Percentiles rank a stretch among this genome's conserved stretches.
phyloP scores from a whole-genome alignment of 2,329 filamentous ascomycete genomes.

The Paramyrothecium sp. region DNA sequence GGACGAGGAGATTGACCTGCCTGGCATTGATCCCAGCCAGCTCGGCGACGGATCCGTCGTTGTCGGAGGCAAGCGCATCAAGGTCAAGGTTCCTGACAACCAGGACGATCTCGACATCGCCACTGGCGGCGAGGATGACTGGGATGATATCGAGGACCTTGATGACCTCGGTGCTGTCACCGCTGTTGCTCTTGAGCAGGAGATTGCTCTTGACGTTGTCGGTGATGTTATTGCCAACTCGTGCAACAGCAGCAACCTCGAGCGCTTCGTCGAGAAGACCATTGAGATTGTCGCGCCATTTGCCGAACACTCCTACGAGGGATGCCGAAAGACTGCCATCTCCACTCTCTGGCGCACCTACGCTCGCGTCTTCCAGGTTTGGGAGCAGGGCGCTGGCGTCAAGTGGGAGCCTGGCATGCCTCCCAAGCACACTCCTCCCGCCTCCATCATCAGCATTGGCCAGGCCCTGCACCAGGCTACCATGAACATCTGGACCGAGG shows the following conservation, averaged over 20 bases:
- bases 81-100: conserved; percentile 61
- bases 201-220: conserved; percentile 92
- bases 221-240: conserved; percentile 90
- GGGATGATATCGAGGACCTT: conserved; percentile 71
- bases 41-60: conserved; percentile 75
- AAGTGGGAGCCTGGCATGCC: conserved; percentile 92
- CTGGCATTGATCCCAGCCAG: conserved; percentile 53
- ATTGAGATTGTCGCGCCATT: conserved; percentile 79
- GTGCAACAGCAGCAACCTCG: conserved; percentile 67
- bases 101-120: conserved; percentile 54
- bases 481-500: conserved; percentile 81
- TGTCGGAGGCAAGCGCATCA: conserved; percentile 81
- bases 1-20: conserved; percentile 81
- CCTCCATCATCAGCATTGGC: conserved; percentile 80
- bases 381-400: conserved; percentile 68
- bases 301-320: conserved; percentile 86
- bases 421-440: conserved; percentile 73
- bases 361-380: conserved; percentile 83
- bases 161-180: conserved; percentile 85
- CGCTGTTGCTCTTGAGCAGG: conserved; percentile 90
- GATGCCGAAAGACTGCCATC: conserved; percentile 87
- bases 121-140: conserved; percentile 51
- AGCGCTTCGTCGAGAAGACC: conserved; percentile 86
- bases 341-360: conserved; percentile 93
- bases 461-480: conserved; percentile 84